Evolutionary conservation across 2,329 filamentous ascomycete species (phyloP).

Genomic region (Bretziella fagacearum): DNA sequence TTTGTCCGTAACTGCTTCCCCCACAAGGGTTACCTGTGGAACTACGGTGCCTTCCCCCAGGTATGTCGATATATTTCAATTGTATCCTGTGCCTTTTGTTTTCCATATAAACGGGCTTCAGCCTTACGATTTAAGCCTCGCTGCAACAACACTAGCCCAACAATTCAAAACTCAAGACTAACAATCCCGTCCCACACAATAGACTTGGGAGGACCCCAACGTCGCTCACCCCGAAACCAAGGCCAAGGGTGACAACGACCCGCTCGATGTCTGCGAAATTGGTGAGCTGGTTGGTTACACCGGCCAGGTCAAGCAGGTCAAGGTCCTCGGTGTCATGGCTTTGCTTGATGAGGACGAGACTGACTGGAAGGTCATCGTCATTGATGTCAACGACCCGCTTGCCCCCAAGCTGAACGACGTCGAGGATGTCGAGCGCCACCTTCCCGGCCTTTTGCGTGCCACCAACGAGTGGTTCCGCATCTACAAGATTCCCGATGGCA

Average conservation of each 20-base stretch:
- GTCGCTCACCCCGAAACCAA: constrained; percentile 94
- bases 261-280: constrained; percentile 98
- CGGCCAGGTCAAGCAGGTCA: constrained; percentile 98
- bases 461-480: constrained; percentile 99
- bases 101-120: background rate
- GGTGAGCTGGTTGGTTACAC: constrained; percentile 93
- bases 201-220: constrained; percentile 99
- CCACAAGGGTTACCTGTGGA: constrained; percentile 99
- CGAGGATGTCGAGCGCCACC: constrained; percentile 96
- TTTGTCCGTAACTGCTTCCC: constrained; percentile 99
- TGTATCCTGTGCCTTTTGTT: constrained; percentile 4
- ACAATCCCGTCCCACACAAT: constrained; percentile 9
- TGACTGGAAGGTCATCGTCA: constrained; percentile 99
- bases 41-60: constrained; percentile 98
- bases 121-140: background rate
- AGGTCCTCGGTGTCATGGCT: constrained; percentile 98
- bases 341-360: constrained; percentile 99
- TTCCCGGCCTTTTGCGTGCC: constrained; percentile 87
- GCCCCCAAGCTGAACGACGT: constrained; percentile 95
- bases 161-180: background rate
- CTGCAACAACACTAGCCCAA: background rate
- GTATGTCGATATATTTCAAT: constrained; percentile 31
- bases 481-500: constrained; percentile 99
- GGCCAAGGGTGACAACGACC: constrained; percentile 98
- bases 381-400: constrained; percentile 93